Percentiles rank a stretch among this genome's conserved stretches.
Conservation (phyloP, 148 eudicot genomes). For the Fallopia convolvulus region DNA sequence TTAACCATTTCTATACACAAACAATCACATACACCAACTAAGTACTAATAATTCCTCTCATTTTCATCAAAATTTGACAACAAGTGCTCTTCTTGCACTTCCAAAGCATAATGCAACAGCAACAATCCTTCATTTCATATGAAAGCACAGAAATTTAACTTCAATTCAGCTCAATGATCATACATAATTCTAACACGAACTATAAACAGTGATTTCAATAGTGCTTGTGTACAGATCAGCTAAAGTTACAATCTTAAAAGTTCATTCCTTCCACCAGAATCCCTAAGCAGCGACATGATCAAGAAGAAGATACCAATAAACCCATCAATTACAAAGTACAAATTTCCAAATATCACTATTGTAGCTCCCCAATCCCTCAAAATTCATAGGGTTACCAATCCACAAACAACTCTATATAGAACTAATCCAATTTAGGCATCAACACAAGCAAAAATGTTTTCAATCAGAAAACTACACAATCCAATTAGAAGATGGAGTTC, state of each 20-base stretch:
- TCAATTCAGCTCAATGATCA: neutral
- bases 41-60: neutral
- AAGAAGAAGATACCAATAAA: no score
- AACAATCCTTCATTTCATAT: neutral
- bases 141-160: neutral
- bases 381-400: neutral
- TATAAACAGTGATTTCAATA: neutral
- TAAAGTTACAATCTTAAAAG: neutral
- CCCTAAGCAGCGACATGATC: no score
- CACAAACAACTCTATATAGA: neutral
- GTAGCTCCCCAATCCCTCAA: neutral
- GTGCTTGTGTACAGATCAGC: neutral
- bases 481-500: neutral
- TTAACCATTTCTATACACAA: no score
- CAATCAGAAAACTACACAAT: neutral
- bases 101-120: neutral
- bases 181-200: neutral
- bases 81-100: neutral
- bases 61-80: neutral
- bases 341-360: neutral
- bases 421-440: neutral
- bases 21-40: no score
- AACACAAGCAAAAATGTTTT: neutral
- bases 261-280: neutral
- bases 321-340: neutral